Base-by-base conservation (phyloP, 2,329 filamentous ascomycete species). In the Fusarium camptoceras region DNA sequence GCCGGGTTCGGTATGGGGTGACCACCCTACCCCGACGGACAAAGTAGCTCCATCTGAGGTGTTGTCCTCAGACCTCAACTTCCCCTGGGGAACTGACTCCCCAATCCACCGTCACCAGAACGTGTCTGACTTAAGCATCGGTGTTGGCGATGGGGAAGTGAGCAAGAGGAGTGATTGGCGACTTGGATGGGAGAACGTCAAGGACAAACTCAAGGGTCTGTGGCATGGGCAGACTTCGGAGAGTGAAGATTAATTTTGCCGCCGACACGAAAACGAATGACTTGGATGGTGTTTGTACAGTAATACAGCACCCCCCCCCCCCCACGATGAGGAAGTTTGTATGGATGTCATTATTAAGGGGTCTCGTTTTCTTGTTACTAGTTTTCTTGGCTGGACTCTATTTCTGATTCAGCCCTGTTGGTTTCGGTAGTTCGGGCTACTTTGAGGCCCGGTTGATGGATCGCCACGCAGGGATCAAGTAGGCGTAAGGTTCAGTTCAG, bases 21-120 rank as follows among this genome's bases (percentile, higher is more conserved):
- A 58, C 15, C 64, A 71, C 50, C 71, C 75, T 28, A 55, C 59
- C 16, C 71, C 74, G 37, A 75, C 72, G 3, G 68, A 55, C 41
- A 65, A 53, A 37, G 59, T 60, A 4, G 30, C 42, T n/a, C 24
- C 65, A 16, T 62, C 68, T 22, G 64, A 70, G 34, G 46, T 62
- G 11, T 59, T 79, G 31, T 76, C 78, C 8, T 68, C 72, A 4
- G 77, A 78, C 30, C 73, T 77, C 18, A 77, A 79, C 59, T 80
- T 74, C 27, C 79, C 80, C 3, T 81, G 80, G 80, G 80, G 78
- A 14, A 78, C 76, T 30, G 73, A 76, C 64, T 79, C 76, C 39
- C 79, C 79, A 2, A 59, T 78, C 34, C 79, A 81, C 62, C 78
- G 79, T 8, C 78, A 80, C 51, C 75, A 76, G 30, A 77, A 78